Percentiles rank a stretch among this genome's conserved stretches.
These are phyloP conservation scores for Spirogloea muscicola DNA, from an alignment of 139 green algal species.

Conservation along the genomic window DNA sequence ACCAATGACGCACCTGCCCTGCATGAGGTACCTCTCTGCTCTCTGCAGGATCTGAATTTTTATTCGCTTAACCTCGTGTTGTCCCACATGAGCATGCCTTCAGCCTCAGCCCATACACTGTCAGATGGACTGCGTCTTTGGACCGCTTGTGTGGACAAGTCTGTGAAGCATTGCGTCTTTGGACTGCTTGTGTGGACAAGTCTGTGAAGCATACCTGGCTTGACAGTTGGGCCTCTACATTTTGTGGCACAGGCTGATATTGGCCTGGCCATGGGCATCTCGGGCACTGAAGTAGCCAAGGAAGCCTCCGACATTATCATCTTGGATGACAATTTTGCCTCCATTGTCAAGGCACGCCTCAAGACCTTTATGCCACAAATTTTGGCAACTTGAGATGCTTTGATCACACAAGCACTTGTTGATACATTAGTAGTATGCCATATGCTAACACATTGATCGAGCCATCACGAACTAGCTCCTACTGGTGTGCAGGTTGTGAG, in stretches of 20 bases:
- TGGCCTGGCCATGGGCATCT: conserved; percentile 94
- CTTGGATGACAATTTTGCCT: conserved; percentile 97
- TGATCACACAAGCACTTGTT: background rate
- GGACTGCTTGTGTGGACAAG: no score
- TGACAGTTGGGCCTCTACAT: no score
- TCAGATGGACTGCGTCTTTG: no score
- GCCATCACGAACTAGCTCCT: no score
- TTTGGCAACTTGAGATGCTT: background rate
- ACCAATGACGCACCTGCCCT: conserved; percentile 96
- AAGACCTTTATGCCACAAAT: conserved; percentile 20
- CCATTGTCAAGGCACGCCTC: conserved; percentile 86
- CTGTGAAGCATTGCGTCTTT: no score
- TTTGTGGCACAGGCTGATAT: conserved; percentile 79
- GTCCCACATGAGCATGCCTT: no score
- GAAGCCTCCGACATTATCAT: conserved; percentile 97
- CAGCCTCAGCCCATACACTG: no score
- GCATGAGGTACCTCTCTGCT: conserved; percentile 64
- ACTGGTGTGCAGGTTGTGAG: conserved; percentile 72
- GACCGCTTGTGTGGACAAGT: no score
- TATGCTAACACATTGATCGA: no score
- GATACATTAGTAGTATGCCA: conserved; percentile 48
- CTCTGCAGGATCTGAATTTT: background rate
- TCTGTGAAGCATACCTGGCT: no score
- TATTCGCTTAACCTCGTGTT: no score
- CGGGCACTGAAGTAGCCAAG: conserved; percentile 83